A percentile compares a stretch with the other conserved stretches of the same genome.
These are phyloP conservation scores for Waitea zeae DNA, from an alignment of 1,284 basidiomycete genomes.

Conservation along the genomic window DNA sequence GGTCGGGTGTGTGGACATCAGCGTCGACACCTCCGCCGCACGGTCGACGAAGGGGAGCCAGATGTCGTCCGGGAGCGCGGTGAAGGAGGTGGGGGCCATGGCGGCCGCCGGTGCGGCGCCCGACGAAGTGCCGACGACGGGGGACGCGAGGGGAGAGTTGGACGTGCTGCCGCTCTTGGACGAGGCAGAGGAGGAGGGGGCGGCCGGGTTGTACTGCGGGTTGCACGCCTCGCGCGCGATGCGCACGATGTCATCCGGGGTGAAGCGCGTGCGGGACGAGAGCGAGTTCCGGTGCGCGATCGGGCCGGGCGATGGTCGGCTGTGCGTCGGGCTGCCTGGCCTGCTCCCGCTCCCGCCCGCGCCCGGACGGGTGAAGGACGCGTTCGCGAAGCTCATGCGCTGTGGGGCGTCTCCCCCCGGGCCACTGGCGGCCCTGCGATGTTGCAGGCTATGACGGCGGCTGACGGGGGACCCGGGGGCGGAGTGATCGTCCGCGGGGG, in stretches of 20 bases:
- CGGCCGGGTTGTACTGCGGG: slow-evolving; percentile 16
- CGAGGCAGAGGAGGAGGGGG: slow-evolving; percentile 6
- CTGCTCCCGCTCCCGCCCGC: slow-evolving; percentile 9
- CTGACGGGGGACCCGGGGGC: slow-evolving; percentile 10
- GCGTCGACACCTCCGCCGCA: slow-evolving; percentile 39
- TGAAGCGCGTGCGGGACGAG: slow-evolving; percentile 17
- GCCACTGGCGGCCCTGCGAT: neutral
- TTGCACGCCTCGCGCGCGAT: slow-evolving; percentile 42
- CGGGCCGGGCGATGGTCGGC: slow-evolving; percentile 14
- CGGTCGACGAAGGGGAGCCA: slow-evolving; percentile 66
- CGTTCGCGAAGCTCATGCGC: slow-evolving; percentile 51
- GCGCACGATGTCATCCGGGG: slow-evolving; percentile 51
- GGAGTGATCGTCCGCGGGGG: slow-evolving; percentile 10
- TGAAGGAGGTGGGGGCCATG: slow-evolving; percentile 36
- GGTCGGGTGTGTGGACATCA: slow-evolving; percentile 44
- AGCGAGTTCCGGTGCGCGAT: too few relatives aligned
- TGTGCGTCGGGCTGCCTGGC: slow-evolving; percentile 11
- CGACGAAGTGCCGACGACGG: too few relatives aligned
- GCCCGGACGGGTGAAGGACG: slow-evolving; percentile 27
- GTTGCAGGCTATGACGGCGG: slow-evolving; percentile 9
- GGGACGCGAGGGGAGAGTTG: slow-evolving; percentile 15
- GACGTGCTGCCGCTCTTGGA: too few relatives aligned
- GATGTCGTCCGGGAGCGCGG: slow-evolving; percentile 47
- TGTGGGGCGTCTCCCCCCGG: slow-evolving; percentile 1
- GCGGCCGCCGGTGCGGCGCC: too few relatives aligned